Evolutionary conservation across 306 rosid genomes (phyloP).

Genomic region (Gillenia trifoliata): DNA sequence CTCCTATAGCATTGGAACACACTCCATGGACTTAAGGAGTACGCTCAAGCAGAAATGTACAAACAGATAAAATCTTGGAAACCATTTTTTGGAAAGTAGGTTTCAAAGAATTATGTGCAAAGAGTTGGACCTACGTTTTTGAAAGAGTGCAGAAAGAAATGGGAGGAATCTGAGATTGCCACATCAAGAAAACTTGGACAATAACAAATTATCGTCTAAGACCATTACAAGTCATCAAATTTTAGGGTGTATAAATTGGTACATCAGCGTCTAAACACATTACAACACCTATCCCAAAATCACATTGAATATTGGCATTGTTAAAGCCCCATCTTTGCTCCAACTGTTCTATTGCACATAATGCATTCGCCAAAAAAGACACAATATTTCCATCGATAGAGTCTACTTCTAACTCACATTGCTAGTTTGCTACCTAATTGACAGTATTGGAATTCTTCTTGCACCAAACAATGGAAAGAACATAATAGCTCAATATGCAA

Average conservation of each 20-base stretch:
- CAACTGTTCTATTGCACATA: too few species aligned
- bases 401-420: background rate
- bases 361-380: background rate
- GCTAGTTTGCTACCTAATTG: background rate
- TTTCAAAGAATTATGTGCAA: background rate
- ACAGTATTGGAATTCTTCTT: background rate
- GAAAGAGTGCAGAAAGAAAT: background rate
- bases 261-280: background rate
- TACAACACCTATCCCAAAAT: background rate
- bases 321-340: background rate
- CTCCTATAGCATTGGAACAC: background rate
- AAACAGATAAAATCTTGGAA: background rate
- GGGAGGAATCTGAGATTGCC: background rate
- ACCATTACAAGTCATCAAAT: background rate
- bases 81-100: background rate
- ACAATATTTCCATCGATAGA: background rate
- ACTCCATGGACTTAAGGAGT: background rate
- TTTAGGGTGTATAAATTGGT: background rate
- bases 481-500: background rate
- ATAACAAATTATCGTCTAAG: too few species aligned
- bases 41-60: background rate
- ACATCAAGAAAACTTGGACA: background rate
- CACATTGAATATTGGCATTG: background rate
- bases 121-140: background rate
- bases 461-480: background rate